phyloP scores from a whole-genome alignment of 2,329 filamentous ascomycete species.

The Botrytis galanthina region DNA sequence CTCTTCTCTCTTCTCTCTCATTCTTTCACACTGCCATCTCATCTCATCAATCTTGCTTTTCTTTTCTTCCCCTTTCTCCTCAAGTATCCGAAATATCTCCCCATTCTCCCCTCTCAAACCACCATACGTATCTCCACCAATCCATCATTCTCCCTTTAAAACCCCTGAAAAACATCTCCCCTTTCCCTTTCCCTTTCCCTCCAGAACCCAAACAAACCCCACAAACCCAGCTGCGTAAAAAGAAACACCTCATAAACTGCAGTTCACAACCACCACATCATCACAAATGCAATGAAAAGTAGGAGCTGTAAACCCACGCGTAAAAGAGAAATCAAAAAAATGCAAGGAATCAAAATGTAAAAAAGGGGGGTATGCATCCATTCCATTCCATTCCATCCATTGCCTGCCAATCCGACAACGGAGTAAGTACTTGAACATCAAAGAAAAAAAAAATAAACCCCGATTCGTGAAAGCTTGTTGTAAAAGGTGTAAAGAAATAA shows the following conservation, averaged over 20 bases:
- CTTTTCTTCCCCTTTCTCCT: background rate
- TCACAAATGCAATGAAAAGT: background rate
- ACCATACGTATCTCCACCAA: background rate
- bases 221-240: background rate
- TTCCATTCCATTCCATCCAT: conserved; percentile 7
- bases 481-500: conserved; percentile 4
- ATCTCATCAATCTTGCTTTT: background rate
- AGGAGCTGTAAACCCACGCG: background rate
- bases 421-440: conserved; percentile 10
- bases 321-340: background rate
- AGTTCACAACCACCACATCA: conserved; percentile 1
- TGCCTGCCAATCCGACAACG: background rate
- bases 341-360: background rate
- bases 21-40: background rate
- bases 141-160: too few relatives aligned
- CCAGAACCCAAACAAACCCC: too few relatives aligned
- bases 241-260: background rate
- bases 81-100: background rate
- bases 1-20: background rate
- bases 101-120: background rate
- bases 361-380: conserved; percentile 15
- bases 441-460: background rate
- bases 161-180: background rate
- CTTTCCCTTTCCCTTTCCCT: background rate
- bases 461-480: background rate